A percentile compares a stretch with the other conserved stretches of the same genome.
Evolutionary conservation across 305 asterid genomes (phyloP).

Genomic region (Withania somnifera): DNA sequence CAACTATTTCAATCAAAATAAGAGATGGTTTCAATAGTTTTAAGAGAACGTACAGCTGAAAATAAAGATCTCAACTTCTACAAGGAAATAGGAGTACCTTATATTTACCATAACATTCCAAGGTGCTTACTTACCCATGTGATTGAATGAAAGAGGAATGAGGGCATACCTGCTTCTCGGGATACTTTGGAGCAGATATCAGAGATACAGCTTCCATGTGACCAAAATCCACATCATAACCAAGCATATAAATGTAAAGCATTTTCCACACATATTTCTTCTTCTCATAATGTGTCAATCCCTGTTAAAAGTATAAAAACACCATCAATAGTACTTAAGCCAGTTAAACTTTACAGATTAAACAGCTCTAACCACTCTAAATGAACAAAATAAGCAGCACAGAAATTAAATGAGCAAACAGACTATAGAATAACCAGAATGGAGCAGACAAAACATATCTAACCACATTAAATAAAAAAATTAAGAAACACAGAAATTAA

Average conservation of each 20-base stretch:
- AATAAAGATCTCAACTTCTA: not conserved
- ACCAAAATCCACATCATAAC: conserved; percentile 99
- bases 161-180: conserved; percentile 85
- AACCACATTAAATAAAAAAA: not conserved
- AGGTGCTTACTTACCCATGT: not conserved
- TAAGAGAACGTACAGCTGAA: not conserved
- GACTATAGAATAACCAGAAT: not conserved
- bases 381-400: not conserved
- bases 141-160: not conserved
- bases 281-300: conserved; percentile 87
- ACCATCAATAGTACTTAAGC: not conserved
- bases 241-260: conserved; percentile 99
- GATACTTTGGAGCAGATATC: conserved; percentile 98
- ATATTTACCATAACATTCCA: not conserved
- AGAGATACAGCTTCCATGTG: conserved; percentile 99
- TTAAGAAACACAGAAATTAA: not conserved
- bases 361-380: not conserved
- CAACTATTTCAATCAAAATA: not conserved
- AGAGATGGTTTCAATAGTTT: not conserved
- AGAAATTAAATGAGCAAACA: not conserved
- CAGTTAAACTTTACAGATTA: not conserved
- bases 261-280: conserved; percentile 99
- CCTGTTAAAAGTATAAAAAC: conserved; percentile 32
- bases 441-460: not conserved
- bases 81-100: not conserved